These are phyloP conservation scores for Bisporella sp. DNA, from an alignment of 2,329 filamentous ascomycete genomes.

Conservation along the genomic window DNA sequence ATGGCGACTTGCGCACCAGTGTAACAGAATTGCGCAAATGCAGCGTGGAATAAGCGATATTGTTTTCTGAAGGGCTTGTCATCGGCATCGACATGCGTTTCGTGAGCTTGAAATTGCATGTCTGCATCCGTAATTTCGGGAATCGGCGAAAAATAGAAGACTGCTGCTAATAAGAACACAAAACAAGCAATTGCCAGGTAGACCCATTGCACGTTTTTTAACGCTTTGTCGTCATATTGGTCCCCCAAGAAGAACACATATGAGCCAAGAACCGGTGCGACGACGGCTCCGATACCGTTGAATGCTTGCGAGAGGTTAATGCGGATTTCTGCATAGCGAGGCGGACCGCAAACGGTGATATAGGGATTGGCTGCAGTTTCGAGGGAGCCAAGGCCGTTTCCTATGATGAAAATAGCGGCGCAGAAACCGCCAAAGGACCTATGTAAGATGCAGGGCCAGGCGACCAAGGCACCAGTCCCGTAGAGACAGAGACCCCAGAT, in stretches of 20 bases:
- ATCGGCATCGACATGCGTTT: constrained; percentile 33
- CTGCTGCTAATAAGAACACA: constrained; percentile 45
- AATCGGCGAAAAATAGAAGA: constrained; percentile 47
- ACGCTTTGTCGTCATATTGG: constrained; percentile 36
- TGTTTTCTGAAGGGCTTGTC: constrained; percentile 48
- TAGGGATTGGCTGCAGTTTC: constrained; percentile 77
- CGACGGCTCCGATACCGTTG: constrained; percentile 62
- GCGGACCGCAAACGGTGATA: constrained; percentile 62
- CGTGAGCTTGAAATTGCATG: constrained; percentile 39
- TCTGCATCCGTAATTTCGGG: constrained; percentile 53
- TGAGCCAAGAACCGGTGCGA: constrained; percentile 47
- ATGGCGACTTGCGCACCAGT: constrained; percentile 51
- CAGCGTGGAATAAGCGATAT: constrained; percentile 53
- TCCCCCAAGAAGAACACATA: constrained; percentile 51
- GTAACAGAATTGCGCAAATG: constrained; percentile 57
- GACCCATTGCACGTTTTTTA: constrained; percentile 48
- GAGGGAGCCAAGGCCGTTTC: constrained; percentile 66
- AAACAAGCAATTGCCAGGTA: constrained; percentile 51
- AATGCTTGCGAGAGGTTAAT: constrained; percentile 69
- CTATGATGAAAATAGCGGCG: constrained; percentile 65
- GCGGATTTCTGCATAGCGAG: constrained; percentile 65
- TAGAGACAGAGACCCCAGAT: constrained; percentile 67
- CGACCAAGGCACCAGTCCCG: constrained; percentile 67
- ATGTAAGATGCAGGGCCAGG: constrained; percentile 72
- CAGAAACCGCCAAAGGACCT: constrained; percentile 74